Evolutionary conservation across 148 eudicot species (phyloP), one percentile per base, ranked within the genome.

Genomic region (Agrostemma githago): DNA sequence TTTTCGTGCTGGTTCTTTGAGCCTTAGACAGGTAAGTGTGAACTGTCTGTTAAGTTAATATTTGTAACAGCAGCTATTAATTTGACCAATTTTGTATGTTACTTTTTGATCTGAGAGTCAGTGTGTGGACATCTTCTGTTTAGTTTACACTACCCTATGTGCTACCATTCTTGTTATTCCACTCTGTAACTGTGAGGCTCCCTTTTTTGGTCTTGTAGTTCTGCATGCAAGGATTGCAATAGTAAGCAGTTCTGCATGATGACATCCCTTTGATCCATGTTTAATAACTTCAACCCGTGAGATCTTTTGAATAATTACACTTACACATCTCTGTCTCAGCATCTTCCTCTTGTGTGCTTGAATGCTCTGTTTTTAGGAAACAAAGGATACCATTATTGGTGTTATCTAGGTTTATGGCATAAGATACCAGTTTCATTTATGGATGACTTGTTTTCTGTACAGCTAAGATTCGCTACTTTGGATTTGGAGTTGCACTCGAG

Each of bases 401-500:
- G n/a, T 43, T 46, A 62, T 54, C 63, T 15, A 38, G 38, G 42
- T 8, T 21, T 72, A 16, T 37, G 19, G 21, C 7, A 61, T 53
- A 53, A 41, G 3, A 72, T 54, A 46, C 26, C 43, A 5, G 20
- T 37, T 66, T 37, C 16, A 10, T 70, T 4, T 65, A 17, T 39
- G 70, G 14, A 14, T 71, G 62, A n/a, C 62, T 16, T 67, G 20
- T 72, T 12, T 71, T 46, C 34, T 79, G 51, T 85, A 77, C 88
- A 95, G 99, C 67, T 95, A 72, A 77, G 74, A 80, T 92, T 95
- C 82, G 86, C 97, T 21, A 82, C 81, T 66, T 57, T 95, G 78
- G 99, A 95, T 80, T 85, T 95, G 86, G 97, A 90, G 88, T 79
- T 95, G 89, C 99, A 95, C 74, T 75, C 88, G 48, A 88, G 84